Conservation (phyloP, 1,284 basidiomycete species). For the Cryptococcus sp. region DNA sequence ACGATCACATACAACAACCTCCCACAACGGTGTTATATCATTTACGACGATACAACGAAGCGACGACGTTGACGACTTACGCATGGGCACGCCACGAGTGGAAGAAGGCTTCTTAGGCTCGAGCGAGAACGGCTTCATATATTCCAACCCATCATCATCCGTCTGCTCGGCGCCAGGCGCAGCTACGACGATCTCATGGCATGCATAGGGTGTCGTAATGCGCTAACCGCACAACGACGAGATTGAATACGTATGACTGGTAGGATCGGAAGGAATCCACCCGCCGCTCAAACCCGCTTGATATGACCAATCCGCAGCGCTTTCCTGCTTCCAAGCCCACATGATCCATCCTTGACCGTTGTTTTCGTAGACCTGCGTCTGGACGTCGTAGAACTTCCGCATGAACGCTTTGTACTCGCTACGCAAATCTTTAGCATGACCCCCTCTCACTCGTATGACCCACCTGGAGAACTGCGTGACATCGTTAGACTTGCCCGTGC, state of each 20-base stretch:
- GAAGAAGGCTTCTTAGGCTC: conserved; percentile 57
- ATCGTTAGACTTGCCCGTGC: conserved; percentile 69
- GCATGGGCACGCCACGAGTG: conserved; percentile 17
- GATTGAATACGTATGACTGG: conserved; percentile 55
- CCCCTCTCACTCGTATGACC: conserved; percentile 12
- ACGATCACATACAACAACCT: conserved; percentile 13
- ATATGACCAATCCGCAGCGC: conserved; percentile 60
- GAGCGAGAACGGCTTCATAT: conserved; percentile 63
- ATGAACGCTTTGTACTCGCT: conserved; percentile 79
- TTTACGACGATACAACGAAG: conserved; percentile 21
- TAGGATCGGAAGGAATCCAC: conserved; percentile 75
- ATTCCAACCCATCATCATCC: conserved; percentile 14
- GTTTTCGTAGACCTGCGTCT: conserved; percentile 55
- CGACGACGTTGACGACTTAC: conserved; percentile 19
- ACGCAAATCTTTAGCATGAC: background rate
- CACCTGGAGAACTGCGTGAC: conserved; percentile 64
- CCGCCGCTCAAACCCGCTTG: conserved; percentile 68
- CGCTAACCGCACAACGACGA: conserved; percentile 57
- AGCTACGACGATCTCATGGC: background rate
- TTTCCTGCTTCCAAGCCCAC: conserved; percentile 60
- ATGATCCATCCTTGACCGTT: conserved; percentile 52
- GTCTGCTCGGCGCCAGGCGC: conserved; percentile 20
- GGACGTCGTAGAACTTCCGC: conserved; percentile 80
- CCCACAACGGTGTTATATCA: conserved; percentile 6
- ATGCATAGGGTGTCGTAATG: background rate